A percentile compares a stretch with the other conserved stretches of the same genome.
phyloP scores from a whole-genome alignment of 2,329 filamentous ascomycete species.

The Rosellinia necatrix region DNA sequence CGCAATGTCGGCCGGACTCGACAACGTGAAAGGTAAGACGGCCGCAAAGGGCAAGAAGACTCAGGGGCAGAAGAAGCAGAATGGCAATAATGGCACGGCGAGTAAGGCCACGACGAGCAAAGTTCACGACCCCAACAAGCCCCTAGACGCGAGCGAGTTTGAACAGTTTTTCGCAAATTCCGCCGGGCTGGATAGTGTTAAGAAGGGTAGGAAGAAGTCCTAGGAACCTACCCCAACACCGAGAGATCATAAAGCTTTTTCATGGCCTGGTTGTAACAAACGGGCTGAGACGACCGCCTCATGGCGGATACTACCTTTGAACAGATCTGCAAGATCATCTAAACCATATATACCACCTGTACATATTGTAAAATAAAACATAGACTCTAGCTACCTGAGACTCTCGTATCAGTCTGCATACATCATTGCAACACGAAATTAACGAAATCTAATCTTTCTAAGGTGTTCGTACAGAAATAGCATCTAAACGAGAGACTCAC shows the following conservation, averaged over 20 bases:
- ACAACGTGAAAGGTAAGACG: no score
- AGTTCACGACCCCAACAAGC: constrained; percentile 1
- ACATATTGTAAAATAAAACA: constrained; percentile 1
- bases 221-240: no score
- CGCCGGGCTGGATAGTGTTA: not conserved
- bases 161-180: constrained; percentile 2
- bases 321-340: no score
- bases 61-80: not conserved
- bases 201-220: not conserved
- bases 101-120: no score
- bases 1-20: no score
- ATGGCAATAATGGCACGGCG: not conserved
- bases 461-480: not conserved
- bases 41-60: not conserved
- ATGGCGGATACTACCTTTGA: no score
- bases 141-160: constrained; percentile 11
- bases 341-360: constrained; percentile 12
- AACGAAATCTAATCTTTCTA: not conserved
- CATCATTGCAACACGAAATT: not conserved
- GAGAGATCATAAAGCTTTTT: no score
- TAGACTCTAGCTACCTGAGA: not conserved
- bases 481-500: no score
- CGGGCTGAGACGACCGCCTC: no score
- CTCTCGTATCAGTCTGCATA: not conserved
- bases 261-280: no score